Base-by-base conservation (phyloP, 148 eudicot species). In the Rhododendron vialii region DNA sequence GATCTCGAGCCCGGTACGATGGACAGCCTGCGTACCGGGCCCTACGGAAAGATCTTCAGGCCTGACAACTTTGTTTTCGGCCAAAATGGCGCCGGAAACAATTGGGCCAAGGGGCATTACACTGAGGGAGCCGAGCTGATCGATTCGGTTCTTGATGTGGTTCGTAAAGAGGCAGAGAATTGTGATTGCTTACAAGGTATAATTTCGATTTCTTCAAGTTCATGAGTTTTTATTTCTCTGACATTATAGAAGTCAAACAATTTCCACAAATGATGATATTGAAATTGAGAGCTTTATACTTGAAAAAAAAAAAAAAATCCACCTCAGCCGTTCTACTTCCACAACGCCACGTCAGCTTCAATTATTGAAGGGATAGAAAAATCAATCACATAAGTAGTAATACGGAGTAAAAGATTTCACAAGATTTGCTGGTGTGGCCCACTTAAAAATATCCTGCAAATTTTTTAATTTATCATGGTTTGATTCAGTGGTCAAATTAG, bases 1-100 rank as follows among this genome's bases (percentile, higher is more conserved):
- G 96, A 94, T 57, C 95, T 94, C 15, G 95, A 94, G 69, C 96
- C 96, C 0, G 96, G 96, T 1, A 92, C 94, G 0, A 94, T 94
- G 95, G 96, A 92, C 30, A 84, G 93, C 4, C 80, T 94, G n/a
- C 84, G 89, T 24, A 88, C 95, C 2, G 90, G 96, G 20, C 93
- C 94, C 13, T 92, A 88, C 51, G 96, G 96, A 1, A 91, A 90
- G 79, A 92, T 94, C 55, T 94, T 92, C 36, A 78, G 94, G 85
- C 96, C 96, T 4, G 96, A 93, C 88, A 94, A 94, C 83, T 93
- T 94, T 61, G 92, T 94, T 8, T 93, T 92, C 35, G 96, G 91
- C 0, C 92, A 90, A 74, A 89, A 86, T 83, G 96, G 94, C 0
- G 96, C 95, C 35, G 95, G 95, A 6, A 94, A 94, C 85, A 94